These are phyloP conservation scores for Phyllosticta citrichinensis DNA, from an alignment of 2,329 filamentous ascomycete species.

Conservation along the genomic window DNA sequence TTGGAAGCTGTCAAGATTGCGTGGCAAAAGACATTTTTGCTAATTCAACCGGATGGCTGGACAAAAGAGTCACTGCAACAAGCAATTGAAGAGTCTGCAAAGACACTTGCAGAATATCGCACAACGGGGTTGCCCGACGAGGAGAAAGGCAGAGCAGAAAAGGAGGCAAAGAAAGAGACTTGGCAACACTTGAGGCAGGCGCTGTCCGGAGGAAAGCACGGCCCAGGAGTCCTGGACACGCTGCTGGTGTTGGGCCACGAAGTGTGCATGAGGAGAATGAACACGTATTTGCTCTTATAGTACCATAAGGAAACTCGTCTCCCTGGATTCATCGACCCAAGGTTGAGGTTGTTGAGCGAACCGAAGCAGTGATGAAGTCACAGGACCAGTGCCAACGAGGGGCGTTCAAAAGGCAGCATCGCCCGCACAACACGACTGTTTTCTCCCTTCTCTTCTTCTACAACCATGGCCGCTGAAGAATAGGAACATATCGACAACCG, in stretches of 20 bases:
- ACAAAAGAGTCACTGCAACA: background rate
- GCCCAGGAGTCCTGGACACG: slow-evolving; percentile 25
- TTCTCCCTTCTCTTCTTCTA: too few relatives aligned
- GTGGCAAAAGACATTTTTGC: background rate
- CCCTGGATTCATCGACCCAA: background rate
- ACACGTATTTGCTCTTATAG: background rate
- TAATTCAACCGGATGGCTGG: background rate
- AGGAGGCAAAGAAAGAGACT: slow-evolving; percentile 19
- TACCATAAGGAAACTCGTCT: background rate
- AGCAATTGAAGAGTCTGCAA: background rate
- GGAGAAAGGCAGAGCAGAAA: background rate
- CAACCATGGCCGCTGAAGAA: too few relatives aligned
- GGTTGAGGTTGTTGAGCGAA: background rate
- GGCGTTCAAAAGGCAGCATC: too few relatives aligned
- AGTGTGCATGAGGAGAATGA: slow-evolving; percentile 10
- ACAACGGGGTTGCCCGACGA: background rate
- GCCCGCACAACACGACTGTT: too few relatives aligned
- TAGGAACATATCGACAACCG: too few relatives aligned
- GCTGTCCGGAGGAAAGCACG: slow-evolving; percentile 22
- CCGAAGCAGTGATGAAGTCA: background rate
- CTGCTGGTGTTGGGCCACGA: slow-evolving; percentile 24
- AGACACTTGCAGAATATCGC: background rate
- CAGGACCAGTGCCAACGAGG: too few relatives aligned
- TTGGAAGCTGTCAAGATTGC: background rate
- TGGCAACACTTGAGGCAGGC: slow-evolving; percentile 25